Base-by-base conservation (phyloP, 805 yeast species). In the Candida pseudoglaebosa region DNA sequence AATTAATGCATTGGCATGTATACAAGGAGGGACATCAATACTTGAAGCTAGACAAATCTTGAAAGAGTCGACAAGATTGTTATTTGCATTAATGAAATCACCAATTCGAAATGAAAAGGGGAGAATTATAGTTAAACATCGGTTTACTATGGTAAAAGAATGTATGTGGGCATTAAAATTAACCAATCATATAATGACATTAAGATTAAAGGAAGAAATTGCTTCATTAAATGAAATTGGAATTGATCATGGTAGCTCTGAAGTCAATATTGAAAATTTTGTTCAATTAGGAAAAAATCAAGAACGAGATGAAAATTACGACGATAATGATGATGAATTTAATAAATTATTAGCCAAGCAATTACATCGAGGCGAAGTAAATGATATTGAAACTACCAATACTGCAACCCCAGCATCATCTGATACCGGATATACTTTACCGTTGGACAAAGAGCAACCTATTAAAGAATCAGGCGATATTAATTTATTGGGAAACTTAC, bases 121-220 rank as follows among this genome's bases (percentile, higher is more conserved):
- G 8, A 58, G 56, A 34, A 45, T 57, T 4, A 40, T 67, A 8
- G 48, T 57, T 32, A 49, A 53, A 28, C 61, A 56, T 38, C 47
- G 73, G 29, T 69, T 65, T 47, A 64, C 60, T 37, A 79, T 79
- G 85, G 74, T 72, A 9, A 64, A 68, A 32, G 84, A 79, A 51
- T 75, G 82, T 48, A 48, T 76, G n/a, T 80, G 84, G 85, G 78
- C 75, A 2, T 48, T 80, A 30, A 77, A 76, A 44, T 73, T 71
- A 65, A 58, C 77, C 42, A 77, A 76, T 48, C 75, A 72, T 42
- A 67, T 78, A 48, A 56, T 73, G 33, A 56, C 70, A n/a, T 54
- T 74, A 36, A 57, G 77, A 34, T 56, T 75, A 38, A 54, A 64
- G 33, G 70, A 70, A 38, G 63, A 74, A n/a, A 53, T 65, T 7